These are phyloP conservation scores for Solanum sejunctum DNA, from an alignment of 257 asterid genomes.

Conservation along the genomic window DNA sequence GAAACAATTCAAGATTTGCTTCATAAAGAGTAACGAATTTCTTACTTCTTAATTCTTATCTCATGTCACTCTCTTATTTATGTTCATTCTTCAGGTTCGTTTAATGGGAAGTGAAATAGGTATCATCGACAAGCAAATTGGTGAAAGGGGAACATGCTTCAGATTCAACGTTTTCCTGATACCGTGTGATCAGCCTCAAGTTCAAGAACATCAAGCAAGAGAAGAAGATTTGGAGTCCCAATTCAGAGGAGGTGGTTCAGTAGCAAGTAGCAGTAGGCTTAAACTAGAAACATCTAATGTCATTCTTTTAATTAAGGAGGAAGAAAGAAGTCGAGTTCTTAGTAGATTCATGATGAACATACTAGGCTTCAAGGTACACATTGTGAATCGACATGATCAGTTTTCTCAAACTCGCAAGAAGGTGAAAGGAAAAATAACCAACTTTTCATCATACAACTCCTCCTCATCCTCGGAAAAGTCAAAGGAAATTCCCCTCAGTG, in stretches of 20 bases:
- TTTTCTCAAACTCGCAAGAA: constrained; percentile 26
- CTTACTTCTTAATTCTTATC: no score
- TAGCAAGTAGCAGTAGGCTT: background rate
- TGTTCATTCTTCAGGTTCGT: constrained; percentile 25
- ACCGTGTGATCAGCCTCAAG: background rate
- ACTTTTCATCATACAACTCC: no score
- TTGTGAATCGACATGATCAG: constrained; percentile 24
- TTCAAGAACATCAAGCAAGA: background rate
- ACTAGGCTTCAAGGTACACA: constrained; percentile 40
- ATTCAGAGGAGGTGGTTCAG: background rate
- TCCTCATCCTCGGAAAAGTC: no score
- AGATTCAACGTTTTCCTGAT: constrained; percentile 27
- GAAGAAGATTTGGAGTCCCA: constrained; percentile 15
- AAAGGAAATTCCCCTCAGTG: constrained; percentile 33
- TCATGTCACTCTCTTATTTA: background rate
- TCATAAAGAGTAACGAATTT: no score
- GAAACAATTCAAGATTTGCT: no score
- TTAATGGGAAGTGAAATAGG: constrained; percentile 71
- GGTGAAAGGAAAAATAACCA: no score
- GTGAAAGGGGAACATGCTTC: constrained; percentile 54
- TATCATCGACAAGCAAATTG: constrained; percentile 43
- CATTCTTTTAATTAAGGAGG: constrained; percentile 39
- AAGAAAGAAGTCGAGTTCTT: constrained; percentile 19
- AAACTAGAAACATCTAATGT: constrained; percentile 29
- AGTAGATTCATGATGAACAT: constrained; percentile 33